Evolutionary conservation across 805 yeast genomes (phyloP).

Genomic region (Yarrowia divulgata): DNA sequence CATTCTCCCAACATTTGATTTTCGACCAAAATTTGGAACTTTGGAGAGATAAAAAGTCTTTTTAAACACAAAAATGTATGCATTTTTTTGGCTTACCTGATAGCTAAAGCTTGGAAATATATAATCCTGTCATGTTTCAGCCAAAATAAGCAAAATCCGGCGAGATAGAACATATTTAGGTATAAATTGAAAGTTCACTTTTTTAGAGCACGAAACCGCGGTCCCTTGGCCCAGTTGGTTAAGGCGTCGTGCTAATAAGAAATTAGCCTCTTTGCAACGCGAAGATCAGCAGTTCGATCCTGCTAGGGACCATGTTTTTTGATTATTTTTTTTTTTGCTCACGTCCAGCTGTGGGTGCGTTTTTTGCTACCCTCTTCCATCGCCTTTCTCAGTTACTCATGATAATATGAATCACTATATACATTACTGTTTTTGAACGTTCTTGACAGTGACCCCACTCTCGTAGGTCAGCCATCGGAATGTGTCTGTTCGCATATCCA

Average conservation of each 20-base stretch:
- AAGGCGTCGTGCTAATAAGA: slow-evolving; percentile 40
- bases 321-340: too few relatives aligned
- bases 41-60: too few relatives aligned
- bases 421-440: neutral
- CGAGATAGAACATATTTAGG: neutral
- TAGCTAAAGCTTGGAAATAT: too few relatives aligned
- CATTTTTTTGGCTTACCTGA: too few relatives aligned
- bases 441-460: slow-evolving; percentile 13
- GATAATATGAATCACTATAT: neutral
- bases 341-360: too few relatives aligned
- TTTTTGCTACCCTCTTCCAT: too few relatives aligned
- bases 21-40: too few relatives aligned
- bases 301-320: slow-evolving; percentile 48
- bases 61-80: too few relatives aligned
- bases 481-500: slow-evolving; percentile 25
- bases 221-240: slow-evolving; percentile 40
- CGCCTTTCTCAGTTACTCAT: too few relatives aligned
- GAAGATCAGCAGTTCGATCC: slow-evolving; percentile 60
- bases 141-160: neutral
- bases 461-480: slow-evolving; percentile 14
- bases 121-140: too few relatives aligned
- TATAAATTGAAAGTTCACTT: neutral
- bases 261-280: slow-evolving; percentile 48
- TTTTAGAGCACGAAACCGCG: too few relatives aligned
- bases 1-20: too few relatives aligned